Evolutionary conservation across 1,284 basidiomycete species (phyloP).

Genomic region (Phlebopus sp.): DNA sequence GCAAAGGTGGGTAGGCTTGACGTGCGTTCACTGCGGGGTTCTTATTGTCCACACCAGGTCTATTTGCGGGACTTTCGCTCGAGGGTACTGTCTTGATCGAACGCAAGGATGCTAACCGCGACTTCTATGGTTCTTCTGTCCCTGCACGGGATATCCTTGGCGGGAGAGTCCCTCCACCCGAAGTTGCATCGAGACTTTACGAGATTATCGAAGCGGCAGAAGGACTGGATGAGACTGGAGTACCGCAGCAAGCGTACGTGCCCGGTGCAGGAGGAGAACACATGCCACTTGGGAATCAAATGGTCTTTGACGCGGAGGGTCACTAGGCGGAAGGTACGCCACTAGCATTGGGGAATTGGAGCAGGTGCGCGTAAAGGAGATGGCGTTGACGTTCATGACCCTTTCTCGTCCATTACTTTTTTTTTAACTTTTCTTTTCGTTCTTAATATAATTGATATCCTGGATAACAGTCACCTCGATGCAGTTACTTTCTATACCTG

Average conservation of each 20-base stretch:
- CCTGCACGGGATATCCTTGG: slow-evolving; percentile 88
- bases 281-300: slow-evolving; percentile 50
- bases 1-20: slow-evolving; percentile 64
- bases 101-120: slow-evolving; percentile 90
- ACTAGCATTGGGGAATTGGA: slow-evolving; percentile 11
- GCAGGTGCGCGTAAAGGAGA: not conserved
- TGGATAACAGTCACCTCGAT: not conserved
- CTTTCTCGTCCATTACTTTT: not conserved
- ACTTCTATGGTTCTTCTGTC: slow-evolving; percentile 93
- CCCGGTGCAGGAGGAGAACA: slow-evolving; percentile 66
- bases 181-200: slow-evolving; percentile 91
- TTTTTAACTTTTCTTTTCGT: slow-evolving; percentile 3
- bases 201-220: slow-evolving; percentile 92
- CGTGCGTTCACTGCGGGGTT: not conserved
- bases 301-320: slow-evolving; percentile 68
- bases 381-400: slow-evolving; percentile 1
- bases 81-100: slow-evolving; percentile 96
- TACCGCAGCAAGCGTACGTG: slow-evolving; percentile 81
- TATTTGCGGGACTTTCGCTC: slow-evolving; percentile 93
- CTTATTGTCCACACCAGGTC: too few species aligned
- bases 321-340: slow-evolving; percentile 9
- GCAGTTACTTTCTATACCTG: not conserved
- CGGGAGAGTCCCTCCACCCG: slow-evolving; percentile 93
- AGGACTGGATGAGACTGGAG: slow-evolving; percentile 72
- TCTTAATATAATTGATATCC: slow-evolving; percentile 15